These are phyloP conservation scores for Pestalotiopsis fici DNA, from an alignment of 2,329 filamentous ascomycete species.

Conservation along the genomic window DNA sequence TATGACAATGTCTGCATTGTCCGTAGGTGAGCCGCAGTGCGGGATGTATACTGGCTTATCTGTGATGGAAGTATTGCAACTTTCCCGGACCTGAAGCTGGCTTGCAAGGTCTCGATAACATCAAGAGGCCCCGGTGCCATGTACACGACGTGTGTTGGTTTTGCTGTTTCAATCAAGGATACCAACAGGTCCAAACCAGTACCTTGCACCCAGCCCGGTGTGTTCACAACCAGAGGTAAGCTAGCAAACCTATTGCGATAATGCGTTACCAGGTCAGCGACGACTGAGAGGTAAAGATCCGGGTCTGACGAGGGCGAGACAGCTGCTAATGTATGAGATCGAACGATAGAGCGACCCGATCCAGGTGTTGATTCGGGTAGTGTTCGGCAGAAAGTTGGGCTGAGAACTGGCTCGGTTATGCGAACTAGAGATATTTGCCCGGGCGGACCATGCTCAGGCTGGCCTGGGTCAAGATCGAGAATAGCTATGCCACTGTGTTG, in stretches of 20 bases:
- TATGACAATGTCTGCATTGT: constrained; percentile 81
- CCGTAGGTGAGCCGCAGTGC: constrained; percentile 66
- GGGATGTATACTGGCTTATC: constrained; percentile 51
- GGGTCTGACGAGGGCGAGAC: constrained; percentile 67
- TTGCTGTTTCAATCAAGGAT: constrained; percentile 53
- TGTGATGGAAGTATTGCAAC: constrained; percentile 58
- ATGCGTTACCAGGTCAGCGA: constrained; percentile 60
- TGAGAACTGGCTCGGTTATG: constrained; percentile 62
- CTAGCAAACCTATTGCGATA: constrained; percentile 50
- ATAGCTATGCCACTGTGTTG: constrained; percentile 45
- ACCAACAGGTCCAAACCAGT: constrained; percentile 67
- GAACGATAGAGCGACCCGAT: constrained; percentile 43
- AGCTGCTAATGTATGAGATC: constrained; percentile 68
- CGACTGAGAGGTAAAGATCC: constrained; percentile 66
- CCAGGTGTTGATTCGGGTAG: constrained; percentile 32
- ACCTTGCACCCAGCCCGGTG: constrained; percentile 72
- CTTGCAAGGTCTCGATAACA: constrained; percentile 50
- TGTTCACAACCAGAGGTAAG: constrained; percentile 70
- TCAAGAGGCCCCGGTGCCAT: constrained; percentile 66
- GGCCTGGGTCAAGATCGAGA: constrained; percentile 77
- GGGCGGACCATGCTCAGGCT: constrained; percentile 72
- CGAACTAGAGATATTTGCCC: constrained; percentile 70
- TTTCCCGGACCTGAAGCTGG: constrained; percentile 36
- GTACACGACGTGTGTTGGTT: constrained; percentile 65
- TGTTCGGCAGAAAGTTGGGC: constrained; percentile 67